A percentile compares a stretch with the other conserved stretches of the same genome.
Conservation (phyloP, 306 rosid genomes). For the Pterocarpus macrocarpus region DNA sequence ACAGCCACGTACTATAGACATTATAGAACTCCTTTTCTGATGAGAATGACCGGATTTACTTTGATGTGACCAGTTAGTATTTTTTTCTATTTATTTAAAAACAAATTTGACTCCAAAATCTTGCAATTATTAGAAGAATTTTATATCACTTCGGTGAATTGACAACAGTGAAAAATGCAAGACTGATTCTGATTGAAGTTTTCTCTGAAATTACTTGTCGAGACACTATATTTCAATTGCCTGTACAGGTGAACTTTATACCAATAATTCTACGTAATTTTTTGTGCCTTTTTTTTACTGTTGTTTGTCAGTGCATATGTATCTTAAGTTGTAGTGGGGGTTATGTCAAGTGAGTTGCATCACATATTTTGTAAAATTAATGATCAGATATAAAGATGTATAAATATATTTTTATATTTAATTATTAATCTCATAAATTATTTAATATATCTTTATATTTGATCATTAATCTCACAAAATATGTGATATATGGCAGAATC, state of each 20-base stretch:
- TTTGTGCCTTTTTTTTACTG: slow-evolving; percentile 8
- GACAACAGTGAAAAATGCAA: background rate
- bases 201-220: slow-evolving; percentile 25
- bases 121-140: background rate
- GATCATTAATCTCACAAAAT: no score
- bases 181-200: slow-evolving; percentile 25
- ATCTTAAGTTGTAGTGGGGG: no score
- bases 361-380: no score
- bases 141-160: background rate
- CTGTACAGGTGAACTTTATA: slow-evolving; percentile 17
- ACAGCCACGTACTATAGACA: background rate
- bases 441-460: no score
- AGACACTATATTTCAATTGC: slow-evolving; percentile 27
- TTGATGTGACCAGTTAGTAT: background rate
- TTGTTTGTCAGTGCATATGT: slow-evolving; percentile 24
- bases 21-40: background rate
- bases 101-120: background rate
- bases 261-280: slow-evolving; percentile 16
- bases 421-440: no score
- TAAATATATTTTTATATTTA: no score
- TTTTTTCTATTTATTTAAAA: background rate
- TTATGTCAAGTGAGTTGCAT: no score
- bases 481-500: no score
- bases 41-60: no score
- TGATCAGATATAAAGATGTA: no score